phyloP scores from a whole-genome alignment of 2,329 filamentous ascomycete species.

The Zalaria sp. region DNA sequence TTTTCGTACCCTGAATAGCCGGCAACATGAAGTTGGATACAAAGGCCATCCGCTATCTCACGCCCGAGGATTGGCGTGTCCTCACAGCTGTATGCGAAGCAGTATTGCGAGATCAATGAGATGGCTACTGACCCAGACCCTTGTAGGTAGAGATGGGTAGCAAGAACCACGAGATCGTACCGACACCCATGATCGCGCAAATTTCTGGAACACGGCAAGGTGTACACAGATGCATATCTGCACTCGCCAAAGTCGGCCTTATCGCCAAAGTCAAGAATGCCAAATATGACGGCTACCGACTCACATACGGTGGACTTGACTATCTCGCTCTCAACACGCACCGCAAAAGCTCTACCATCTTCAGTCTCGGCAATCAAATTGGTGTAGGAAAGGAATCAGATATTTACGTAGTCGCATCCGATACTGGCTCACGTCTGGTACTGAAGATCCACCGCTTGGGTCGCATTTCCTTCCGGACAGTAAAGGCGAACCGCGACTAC shows the following conservation, averaged over 20 bases:
- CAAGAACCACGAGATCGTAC: slow-evolving; percentile 94
- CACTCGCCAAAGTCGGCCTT: slow-evolving; percentile 78
- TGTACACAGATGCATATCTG: slow-evolving; percentile 77
- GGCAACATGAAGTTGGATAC: slow-evolving; percentile 86
- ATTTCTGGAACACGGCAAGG: slow-evolving; percentile 67
- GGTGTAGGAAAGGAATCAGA: slow-evolving; percentile 97
- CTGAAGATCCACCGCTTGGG: slow-evolving; percentile 94
- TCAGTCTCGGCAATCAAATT: slow-evolving; percentile 86
- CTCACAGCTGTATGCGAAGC: slow-evolving; percentile 62
- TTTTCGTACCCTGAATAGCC: background rate
- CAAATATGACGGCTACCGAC: slow-evolving; percentile 91
- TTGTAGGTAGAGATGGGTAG: slow-evolving; percentile 78
- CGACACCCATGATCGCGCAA: slow-evolving; percentile 74
- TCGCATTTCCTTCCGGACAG: slow-evolving; percentile 89
- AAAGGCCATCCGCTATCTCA: slow-evolving; percentile 82
- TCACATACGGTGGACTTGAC: slow-evolving; percentile 93
- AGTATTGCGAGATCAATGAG: background rate
- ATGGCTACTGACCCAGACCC: slow-evolving; percentile 7
- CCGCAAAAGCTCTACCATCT: slow-evolving; percentile 64
- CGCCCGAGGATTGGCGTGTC: slow-evolving; percentile 86
- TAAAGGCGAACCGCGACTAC: slow-evolving; percentile 94
- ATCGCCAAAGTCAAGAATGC: slow-evolving; percentile 91
- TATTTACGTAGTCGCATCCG: slow-evolving; percentile 82
- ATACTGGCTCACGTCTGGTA: slow-evolving; percentile 62
- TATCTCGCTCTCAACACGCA: slow-evolving; percentile 93